A percentile compares a stretch with the other conserved stretches of the same genome.
Conservation (phyloP, 2,329 filamentous ascomycete species). For the Colletotrichum phormii region DNA sequence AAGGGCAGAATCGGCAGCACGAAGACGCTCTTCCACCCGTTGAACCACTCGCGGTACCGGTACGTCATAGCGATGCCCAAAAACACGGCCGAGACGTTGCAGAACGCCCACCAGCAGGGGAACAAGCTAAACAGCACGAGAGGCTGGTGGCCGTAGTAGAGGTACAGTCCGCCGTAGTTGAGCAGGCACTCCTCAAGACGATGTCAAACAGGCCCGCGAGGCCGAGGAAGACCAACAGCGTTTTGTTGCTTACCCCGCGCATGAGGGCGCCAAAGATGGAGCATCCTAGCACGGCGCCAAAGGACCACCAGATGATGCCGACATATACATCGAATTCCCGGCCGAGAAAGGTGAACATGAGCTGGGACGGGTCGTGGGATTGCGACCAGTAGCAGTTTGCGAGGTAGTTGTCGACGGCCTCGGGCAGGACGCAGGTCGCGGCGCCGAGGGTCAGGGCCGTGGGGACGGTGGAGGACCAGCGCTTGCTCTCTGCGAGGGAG, state of each 20-base stretch:
- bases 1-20: not conserved
- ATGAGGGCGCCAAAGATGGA: slow-evolving; percentile 6
- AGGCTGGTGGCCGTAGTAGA: slow-evolving; percentile 22
- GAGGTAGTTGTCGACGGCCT: slow-evolving; percentile 8
- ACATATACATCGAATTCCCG: slow-evolving; percentile 13
- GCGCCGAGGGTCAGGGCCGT: not conserved
- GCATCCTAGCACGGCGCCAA: slow-evolving; percentile 8
- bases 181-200: slow-evolving; percentile 21
- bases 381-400: slow-evolving; percentile 14
- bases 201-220: slow-evolving; percentile 3
- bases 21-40: slow-evolving; percentile 6
- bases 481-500: not conserved
- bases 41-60: slow-evolving; percentile 9
- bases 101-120: slow-evolving; percentile 24
- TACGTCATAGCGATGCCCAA: slow-evolving; percentile 6
- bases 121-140: slow-evolving; percentile 5
- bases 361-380: not conserved
- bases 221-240: not conserved
- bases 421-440: not conserved
- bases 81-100: slow-evolving; percentile 22
- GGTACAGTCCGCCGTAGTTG: slow-evolving; percentile 8
- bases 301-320: slow-evolving; percentile 27
- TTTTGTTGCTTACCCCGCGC: not conserved
- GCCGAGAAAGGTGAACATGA: slow-evolving; percentile 8
- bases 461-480: slow-evolving; percentile 1